Evolutionary conservation across 306 rosid genomes (phyloP).

Genomic region (Hylodesmum podocarpum): DNA sequence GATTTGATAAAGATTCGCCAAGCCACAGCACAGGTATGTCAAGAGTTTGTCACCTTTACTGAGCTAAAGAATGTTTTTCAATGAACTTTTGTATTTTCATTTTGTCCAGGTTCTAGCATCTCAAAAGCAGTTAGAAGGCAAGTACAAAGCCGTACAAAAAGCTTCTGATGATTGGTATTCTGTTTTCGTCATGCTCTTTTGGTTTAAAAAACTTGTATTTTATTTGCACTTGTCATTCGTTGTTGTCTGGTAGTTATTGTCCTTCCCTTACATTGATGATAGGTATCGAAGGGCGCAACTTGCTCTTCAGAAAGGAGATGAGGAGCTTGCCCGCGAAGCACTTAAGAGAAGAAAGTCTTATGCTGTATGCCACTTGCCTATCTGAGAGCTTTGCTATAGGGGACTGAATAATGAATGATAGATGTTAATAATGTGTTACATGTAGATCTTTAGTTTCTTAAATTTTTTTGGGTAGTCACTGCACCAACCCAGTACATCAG

Average conservation of each 20-base stretch:
- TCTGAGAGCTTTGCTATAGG: not conserved
- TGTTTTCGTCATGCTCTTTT: not conserved
- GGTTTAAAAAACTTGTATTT: not conserved
- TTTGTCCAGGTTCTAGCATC: constrained; percentile 67
- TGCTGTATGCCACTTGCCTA: constrained; percentile 44
- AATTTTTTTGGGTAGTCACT: not conserved
- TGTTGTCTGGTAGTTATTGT: not conserved
- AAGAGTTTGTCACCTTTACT: not conserved
- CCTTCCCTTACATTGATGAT: not conserved
- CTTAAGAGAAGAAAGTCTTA: constrained; percentile 68
- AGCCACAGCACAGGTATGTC: constrained; percentile 70
- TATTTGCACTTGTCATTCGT: not conserved
- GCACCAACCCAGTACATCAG: not conserved
- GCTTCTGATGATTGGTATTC: constrained; percentile 80
- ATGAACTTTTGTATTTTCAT: not conserved
- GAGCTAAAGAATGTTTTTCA: not conserved
- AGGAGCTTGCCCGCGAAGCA: constrained; percentile 78
- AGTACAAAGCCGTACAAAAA: constrained; percentile 63
- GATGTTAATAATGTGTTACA: not conserved
- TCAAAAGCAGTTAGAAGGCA: constrained; percentile 66
- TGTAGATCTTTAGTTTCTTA: not conserved
- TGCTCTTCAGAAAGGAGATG: constrained; percentile 72
- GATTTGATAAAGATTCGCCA: constrained; percentile 80
- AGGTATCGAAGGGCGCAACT: constrained; percentile 75
- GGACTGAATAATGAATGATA: not conserved